Evolutionary conservation across 331 rosid species (phyloP), one percentile per base, ranked within the genome.

Genomic region (Telfairia occidentalis): DNA sequence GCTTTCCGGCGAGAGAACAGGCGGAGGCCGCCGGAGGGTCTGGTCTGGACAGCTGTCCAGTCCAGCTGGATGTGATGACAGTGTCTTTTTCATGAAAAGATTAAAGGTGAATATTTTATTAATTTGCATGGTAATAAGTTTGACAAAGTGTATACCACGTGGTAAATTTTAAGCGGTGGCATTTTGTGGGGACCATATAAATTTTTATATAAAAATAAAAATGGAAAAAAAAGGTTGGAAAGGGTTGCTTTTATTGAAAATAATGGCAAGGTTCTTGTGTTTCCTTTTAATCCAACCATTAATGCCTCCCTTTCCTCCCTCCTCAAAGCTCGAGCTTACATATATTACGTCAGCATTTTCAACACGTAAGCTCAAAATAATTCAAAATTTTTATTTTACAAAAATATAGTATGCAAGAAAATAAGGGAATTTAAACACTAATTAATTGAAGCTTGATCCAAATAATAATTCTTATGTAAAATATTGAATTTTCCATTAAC

Each of bases 201-300:
- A 21, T 29, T 15, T 37, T 28, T 18, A 46, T n/a, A 32, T 7
- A 10, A 30, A 16, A 50, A 55, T n/a, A 6, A 19, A 2, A 61
- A 61, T 34, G n/a, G n/a, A 8, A 35, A 7, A 6, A 18, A 16
- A 23, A 30, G 2, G 34, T 59, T 59, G 21, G 9, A 50, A 24
- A 12, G 4, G 2, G 12, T 80, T 30, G 57, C 85, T 77, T 82
- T 85, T 73, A 74, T 85, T 81, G 76, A 81, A 85, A 76, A 84
- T 59, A 76, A 42, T 26, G 84, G 79, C 90, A 76, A 83, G 96
- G 61, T 71, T 82, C 96, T 29, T 84, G 98, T 82, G 91, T 29
- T 59, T 40, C 76, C 77, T 74, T 57, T 32, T 58, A 26, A 35
- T 35, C 76, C 79, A 21, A 45, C 18, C 38, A 18, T 61, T 32